Evolutionary conservation across 139 green algal genomes (phyloP).

Genomic region (Chlorella sp.): DNA sequence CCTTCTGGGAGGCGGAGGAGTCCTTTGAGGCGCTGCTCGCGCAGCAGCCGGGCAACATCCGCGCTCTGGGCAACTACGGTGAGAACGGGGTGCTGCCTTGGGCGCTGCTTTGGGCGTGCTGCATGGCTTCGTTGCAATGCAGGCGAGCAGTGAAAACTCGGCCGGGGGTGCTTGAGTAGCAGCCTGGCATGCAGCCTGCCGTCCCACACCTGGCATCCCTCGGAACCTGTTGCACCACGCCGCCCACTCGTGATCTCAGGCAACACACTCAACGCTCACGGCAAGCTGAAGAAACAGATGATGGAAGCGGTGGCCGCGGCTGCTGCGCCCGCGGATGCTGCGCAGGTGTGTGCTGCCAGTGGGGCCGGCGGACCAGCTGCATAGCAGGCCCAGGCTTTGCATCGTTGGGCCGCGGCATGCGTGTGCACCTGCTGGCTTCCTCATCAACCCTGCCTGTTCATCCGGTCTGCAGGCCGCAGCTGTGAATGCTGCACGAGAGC

Average conservation of each 20-base stretch:
- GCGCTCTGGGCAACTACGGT: conserved; percentile 44
- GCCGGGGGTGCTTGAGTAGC: too few species aligned
- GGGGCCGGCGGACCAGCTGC: too few species aligned
- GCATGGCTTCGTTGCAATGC: neutral
- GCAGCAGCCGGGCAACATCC: conserved; percentile 15
- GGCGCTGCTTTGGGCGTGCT: neutral
- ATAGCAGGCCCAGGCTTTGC: too few species aligned
- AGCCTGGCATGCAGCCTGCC: too few species aligned
- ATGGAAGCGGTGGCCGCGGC: conserved; percentile 14
- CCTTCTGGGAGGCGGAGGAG: conserved; percentile 29
- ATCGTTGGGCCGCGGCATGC: too few species aligned
- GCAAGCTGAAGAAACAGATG: conserved; percentile 38
- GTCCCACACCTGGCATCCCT: too few species aligned
- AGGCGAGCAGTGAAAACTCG: too few species aligned
- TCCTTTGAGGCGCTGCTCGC: conserved; percentile 32
- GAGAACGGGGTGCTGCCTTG: neutral
- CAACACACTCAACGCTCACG: conserved; percentile 44
- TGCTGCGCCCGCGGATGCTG: neutral
- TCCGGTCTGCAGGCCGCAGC: neutral
- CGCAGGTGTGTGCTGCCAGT: neutral
- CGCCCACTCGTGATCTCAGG: too few species aligned
- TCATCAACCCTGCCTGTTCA: too few species aligned
- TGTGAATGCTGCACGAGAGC: neutral
- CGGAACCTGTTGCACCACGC: too few species aligned
- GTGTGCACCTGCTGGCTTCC: too few species aligned